These are phyloP conservation scores for Ceratocystis papillata DNA, from an alignment of 2,329 filamentous ascomycete genomes.

Conservation along the genomic window DNA sequence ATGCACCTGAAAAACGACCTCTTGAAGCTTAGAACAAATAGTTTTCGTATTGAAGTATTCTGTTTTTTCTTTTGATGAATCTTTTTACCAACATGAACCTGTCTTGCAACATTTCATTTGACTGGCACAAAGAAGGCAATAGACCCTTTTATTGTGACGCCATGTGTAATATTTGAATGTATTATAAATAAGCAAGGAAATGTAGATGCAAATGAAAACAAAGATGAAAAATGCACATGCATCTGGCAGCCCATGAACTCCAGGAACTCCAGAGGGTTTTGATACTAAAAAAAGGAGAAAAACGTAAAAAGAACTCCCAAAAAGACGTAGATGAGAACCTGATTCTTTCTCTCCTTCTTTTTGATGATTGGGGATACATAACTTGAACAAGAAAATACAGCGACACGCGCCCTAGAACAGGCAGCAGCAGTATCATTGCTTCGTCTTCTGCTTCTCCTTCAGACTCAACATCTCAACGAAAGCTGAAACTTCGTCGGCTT, in stretches of 20 bases:
- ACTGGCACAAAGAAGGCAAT: background rate
- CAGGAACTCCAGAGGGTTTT: background rate
- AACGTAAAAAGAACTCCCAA: background rate
- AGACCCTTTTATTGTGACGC: no score
- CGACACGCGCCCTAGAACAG: background rate
- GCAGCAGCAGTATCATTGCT: background rate
- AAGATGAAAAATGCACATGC: background rate
- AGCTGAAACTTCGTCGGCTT: constrained; percentile 36
- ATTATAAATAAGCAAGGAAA: background rate
- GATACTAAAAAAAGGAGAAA: background rate
- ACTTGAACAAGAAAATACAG: background rate
- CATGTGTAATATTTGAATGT: background rate
- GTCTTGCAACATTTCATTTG: background rate
- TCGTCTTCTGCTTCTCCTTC: constrained; percentile 20
- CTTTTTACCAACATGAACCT: background rate
- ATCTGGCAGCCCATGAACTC: background rate
- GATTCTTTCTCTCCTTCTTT: background rate
- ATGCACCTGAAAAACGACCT: constrained; percentile 26
- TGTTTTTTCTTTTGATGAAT: background rate
- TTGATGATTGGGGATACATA: background rate
- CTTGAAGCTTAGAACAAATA: constrained; percentile 16
- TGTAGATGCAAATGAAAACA: background rate
- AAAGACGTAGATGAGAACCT: background rate
- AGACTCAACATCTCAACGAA: constrained; percentile 22
- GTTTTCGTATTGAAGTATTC: background rate